A percentile compares a stretch with the other conserved stretches of the same genome.
These are phyloP conservation scores for Dictyophora rubrovolvata DNA, from an alignment of 768 basidiomycete genomes.

Conservation along the genomic window DNA sequence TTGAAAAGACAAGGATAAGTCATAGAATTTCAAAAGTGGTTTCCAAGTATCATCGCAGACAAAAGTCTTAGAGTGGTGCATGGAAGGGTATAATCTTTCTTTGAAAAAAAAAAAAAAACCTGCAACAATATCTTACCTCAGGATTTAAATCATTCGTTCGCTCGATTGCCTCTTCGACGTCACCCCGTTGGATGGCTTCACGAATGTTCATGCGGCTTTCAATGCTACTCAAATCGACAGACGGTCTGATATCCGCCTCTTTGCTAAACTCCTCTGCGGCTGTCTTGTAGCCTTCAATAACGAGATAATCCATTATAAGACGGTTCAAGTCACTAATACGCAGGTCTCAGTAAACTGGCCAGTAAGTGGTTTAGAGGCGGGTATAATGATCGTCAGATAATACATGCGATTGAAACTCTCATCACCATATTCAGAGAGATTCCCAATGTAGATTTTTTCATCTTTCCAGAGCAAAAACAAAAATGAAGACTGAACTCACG, in stretches of 20 bases:
- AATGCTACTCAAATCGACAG: constrained; percentile 85
- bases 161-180: constrained; percentile 93
- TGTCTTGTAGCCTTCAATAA: constrained; percentile 94
- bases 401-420: constrained; percentile 72
- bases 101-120: constrained; percentile 17
- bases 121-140: constrained; percentile 56
- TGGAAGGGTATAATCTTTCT: constrained; percentile 85
- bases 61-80: constrained; percentile 95
- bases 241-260: constrained; percentile 67
- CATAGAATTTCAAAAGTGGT: constrained; percentile 22
- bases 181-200: constrained; percentile 86
- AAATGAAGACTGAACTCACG: constrained; percentile 49
- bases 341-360: constrained; percentile 16
- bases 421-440: constrained; percentile 90
- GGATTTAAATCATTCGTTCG: constrained; percentile 92
- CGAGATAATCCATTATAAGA: constrained; percentile 94
- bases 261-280: constrained; percentile 92
- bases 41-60: constrained; percentile 76
- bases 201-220: constrained; percentile 92
- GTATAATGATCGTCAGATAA: constrained; percentile 59
- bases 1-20: neutral
- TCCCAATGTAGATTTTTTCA: constrained; percentile 80
- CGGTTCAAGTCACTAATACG: constrained; percentile 77
- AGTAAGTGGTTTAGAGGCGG: constrained; percentile 10
- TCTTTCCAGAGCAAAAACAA: constrained; percentile 27